A percentile compares a stretch with the other conserved stretches of the same genome.
These are phyloP conservation scores for Trametes maxima DNA, from an alignment of 768 basidiomycete species.

Conservation along the genomic window DNA sequence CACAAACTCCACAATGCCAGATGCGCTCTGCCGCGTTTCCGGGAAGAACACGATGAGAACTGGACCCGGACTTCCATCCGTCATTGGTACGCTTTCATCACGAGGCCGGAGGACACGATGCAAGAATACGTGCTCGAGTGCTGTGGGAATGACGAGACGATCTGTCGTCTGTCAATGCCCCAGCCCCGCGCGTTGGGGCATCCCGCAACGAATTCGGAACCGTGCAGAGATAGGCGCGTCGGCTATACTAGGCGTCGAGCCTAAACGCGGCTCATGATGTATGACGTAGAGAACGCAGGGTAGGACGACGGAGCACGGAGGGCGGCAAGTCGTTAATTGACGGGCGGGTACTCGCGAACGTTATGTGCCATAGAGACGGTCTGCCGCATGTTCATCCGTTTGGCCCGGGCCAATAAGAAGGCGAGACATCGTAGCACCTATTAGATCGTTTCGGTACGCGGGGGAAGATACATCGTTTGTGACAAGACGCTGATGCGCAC, in stretches of 20 bases:
- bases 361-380: constrained; percentile 14
- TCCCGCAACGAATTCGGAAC: background rate
- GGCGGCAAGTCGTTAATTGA: background rate
- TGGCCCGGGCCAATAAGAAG: constrained; percentile 6
- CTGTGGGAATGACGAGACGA: background rate
- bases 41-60: background rate
- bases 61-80: constrained; percentile 4
- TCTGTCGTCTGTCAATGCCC: background rate
- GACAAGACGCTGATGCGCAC: background rate
- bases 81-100: background rate
- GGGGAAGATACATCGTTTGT: background rate
- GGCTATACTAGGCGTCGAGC: constrained; percentile 5
- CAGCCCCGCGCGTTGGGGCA: background rate
- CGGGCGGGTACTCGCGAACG: background rate
- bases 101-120: background rate
- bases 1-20: constrained; percentile 4
- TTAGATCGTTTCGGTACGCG: background rate
- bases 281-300: background rate
- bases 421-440: constrained; percentile 5
- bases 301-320: constrained; percentile 1
- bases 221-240: background rate
- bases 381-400: background rate
- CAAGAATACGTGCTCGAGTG: background rate
- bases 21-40: background rate
- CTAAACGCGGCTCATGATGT: constrained; percentile 1